Base-by-base conservation (phyloP, 768 basidiomycete species). In the Rhodosporidiobolus sp. region DNA sequence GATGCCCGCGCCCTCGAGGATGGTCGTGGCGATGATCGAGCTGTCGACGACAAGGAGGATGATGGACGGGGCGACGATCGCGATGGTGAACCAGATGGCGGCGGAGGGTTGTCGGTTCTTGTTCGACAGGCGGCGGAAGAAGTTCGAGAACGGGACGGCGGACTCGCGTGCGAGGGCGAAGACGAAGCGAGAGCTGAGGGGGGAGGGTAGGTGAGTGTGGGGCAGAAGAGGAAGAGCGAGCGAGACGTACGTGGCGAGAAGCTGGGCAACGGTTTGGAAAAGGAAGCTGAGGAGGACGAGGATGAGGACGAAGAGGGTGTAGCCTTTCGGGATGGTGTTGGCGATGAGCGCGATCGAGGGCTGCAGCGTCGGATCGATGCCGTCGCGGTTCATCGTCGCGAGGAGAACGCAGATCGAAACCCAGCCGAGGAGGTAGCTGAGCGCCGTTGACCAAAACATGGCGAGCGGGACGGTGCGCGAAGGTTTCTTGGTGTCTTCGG, bases 151-250 rank as follows among this genome's bases (percentile, higher is more conserved):
- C 0, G 83, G 83, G 32, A 83, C 63, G 28, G 83, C 82, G 32
- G 81, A 79, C 67, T 83, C 83, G 59, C 83, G 77, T 4, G 82
- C 80, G 17, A 82, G 75, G 22, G 83, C 81, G 75, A 80, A 83
- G 50, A 82, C 78, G 79, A 81, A 83, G 49, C 83, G 79, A 4
- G 81, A 81, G 28, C 82, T 83, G 14, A 82, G 72, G 82, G 82
- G n/a, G n/a, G 26, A 83, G 76, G 43, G 72, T 69, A 4, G 57
- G 56, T 52, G 9, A 52, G 50, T 19, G 7, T 52, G 50, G 48
- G 56, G 49, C 24, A 67, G 48, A 6, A 56, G 59, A 28, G 50
- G 46, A 32, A 67, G 65, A 30, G 59, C 65, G 38, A n/a, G 38
- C 14, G 48, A 14, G 17, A 57, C 48, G 65, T 59, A 67, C 38